A percentile compares a stretch with the other conserved stretches of the same genome.
Evolutionary conservation across 2,329 filamentous ascomycete genomes (phyloP).

Genomic region (Hymenoscyphus fraxineus): DNA sequence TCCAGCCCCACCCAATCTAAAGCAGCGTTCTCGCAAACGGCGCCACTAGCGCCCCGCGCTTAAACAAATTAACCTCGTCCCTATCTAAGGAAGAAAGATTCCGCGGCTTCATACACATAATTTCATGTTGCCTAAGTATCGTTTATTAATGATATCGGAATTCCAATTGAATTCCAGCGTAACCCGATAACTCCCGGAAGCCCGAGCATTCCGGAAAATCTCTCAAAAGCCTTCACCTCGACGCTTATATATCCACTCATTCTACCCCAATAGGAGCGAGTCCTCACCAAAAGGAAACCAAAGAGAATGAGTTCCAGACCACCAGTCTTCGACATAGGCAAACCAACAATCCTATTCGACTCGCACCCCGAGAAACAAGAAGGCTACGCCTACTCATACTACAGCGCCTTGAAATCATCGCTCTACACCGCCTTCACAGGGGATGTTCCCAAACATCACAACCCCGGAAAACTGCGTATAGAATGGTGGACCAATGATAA

Average conservation of each 20-base stretch:
- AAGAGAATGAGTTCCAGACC: not conserved
- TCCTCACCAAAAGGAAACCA: not conserved
- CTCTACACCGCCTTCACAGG: constrained; percentile 29
- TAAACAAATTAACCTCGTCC: not conserved
- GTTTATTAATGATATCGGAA: not conserved
- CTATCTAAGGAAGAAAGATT: not conserved
- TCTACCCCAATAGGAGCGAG: not conserved
- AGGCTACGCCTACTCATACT: constrained; percentile 26
- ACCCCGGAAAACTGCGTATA: constrained; percentile 25
- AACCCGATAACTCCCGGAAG: not conserved
- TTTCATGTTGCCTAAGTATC: not conserved
- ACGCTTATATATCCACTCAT: not conserved
- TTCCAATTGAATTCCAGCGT: not conserved
- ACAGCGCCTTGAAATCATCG: constrained; percentile 20
- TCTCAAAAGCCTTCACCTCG: not conserved
- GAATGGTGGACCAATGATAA: constrained; percentile 28
- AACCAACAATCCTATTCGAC: constrained; percentile 29
- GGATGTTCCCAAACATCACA: constrained; percentile 24
- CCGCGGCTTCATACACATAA: not conserved
- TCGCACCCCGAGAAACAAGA: constrained; percentile 31
- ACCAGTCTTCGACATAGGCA: constrained; percentile 14
- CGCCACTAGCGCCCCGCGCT: not conserved
- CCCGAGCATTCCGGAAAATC: not conserved
- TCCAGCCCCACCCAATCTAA: not conserved
- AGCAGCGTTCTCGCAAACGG: not conserved